Evolutionary conservation across 257 asterid species (phyloP), one percentile per base, ranked within the genome.

Genomic region (Rehmannia glutinosa): DNA sequence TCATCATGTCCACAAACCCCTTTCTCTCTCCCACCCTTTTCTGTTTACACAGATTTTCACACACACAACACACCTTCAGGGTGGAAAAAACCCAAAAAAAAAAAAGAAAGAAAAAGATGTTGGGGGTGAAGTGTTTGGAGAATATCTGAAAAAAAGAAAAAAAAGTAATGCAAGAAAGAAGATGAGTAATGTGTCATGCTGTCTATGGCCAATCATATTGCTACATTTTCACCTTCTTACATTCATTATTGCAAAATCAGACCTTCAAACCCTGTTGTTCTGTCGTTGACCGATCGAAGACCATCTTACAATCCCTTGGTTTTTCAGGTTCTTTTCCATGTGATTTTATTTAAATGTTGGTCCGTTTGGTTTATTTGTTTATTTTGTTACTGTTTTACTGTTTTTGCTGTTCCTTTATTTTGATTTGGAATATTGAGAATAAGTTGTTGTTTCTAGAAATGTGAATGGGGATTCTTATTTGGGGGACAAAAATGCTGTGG

Each of bases 221-320:
- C 83, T 73, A 77, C 88, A 72, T 66, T 82, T 63, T 80, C 87
- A 64, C 53, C 83, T 52, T 69, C 80, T 74, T 63, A 62, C 64
- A 59, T 83, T 65, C 69, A 42, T 10, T 74, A 25, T 39, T 78
- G 77, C 68, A 76, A 78, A 53, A 6, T 73, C 75, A 86, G 73
- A 51, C 74, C 82, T 68, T 74, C 88, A 6, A 30, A 83, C 4
- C 83, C 88, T 71, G 64, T 83, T 60, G 59, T 70, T 46, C 38
- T 77, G 1, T 57, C 82, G 41, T 49, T 58, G 24, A 73, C 49
- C 25, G 82, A 78, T 24, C 64, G 36, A 65, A 77, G 72, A 24
- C 94, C 91, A 2, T 77, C 90, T 59, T 82, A 85, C 75, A 84
- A 88, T 65, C 45, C 95, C 65, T 92, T 84, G 52, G 92, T 83